Evolutionary conservation across 1,284 basidiomycete genomes (phyloP), one percentile per base, ranked within the genome.

Genomic region (Pseudozyma hubeiensis): DNA sequence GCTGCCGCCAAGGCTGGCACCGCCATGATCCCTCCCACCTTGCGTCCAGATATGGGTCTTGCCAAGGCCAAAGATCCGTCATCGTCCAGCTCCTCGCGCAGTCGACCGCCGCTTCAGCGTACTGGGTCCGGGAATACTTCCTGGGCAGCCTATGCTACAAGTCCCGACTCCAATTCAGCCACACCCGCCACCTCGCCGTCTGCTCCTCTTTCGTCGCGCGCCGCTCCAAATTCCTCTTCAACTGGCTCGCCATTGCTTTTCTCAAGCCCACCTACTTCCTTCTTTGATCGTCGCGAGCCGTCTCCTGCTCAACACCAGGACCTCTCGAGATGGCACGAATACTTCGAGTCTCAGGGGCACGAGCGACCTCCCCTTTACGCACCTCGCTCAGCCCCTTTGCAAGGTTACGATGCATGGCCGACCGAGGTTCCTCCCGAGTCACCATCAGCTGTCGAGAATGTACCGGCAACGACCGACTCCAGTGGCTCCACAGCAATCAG

Each of bases 1-100:
- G 76, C 70, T 8, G 80, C 80, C 5, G 76, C 80, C 44, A 71
- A 74, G 37, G 75, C 81, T n/a, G 75, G 68, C 29, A 72, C 68
- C 10, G 75, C 81, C 43, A 78, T 80, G 44, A 76, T 79, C 19
- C 69, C 78, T 4, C 76, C 76, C 6, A 78, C 78, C 3, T 19
- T 80, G 19, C 60, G 72, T 24, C 63, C 66, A 0, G 72, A 75
- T 14, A 51, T 75, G 49, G 58, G 61, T 9, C 53, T 63, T 13
- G 9, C 30, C 40, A 66, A 64, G 41, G 9, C 44, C 31, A 65
- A 59, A 40, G 59, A 65, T 1, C 5, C 48, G 1, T 8, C 35
- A 11, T 31, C 43, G 10, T 34, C 54, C 19, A 40, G 43, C 29
- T 51, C 65, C 17, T 58, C 54, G 11, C 55, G 52, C 48, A 60